Conservation (phyloP, 2,329 filamentous ascomycete genomes). For the Neofusicoccum cordaticola region DNA sequence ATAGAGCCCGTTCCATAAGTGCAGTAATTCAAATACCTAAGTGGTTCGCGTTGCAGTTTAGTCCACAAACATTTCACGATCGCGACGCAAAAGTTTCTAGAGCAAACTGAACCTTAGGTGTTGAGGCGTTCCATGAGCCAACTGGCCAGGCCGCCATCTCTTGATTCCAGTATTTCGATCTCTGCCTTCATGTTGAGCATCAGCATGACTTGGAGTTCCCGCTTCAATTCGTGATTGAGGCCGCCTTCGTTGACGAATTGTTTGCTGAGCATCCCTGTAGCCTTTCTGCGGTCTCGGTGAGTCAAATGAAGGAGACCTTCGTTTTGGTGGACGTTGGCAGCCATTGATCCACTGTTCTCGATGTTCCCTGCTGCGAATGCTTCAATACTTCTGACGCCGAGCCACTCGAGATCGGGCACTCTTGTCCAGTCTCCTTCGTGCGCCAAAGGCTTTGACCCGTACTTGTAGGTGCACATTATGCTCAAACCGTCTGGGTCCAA, state of each 20-base stretch:
- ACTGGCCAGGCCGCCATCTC: constrained; percentile 28
- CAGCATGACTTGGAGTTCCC: constrained; percentile 70
- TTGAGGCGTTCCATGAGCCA: constrained; percentile 22
- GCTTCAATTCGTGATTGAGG: constrained; percentile 42
- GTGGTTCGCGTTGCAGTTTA: neutral
- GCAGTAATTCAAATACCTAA: neutral
- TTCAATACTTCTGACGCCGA: constrained; percentile 54
- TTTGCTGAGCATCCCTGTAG: constrained; percentile 48
- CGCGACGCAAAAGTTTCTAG: neutral
- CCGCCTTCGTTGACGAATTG: constrained; percentile 34
- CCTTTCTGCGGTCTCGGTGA: constrained; percentile 57
- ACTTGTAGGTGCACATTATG: constrained; percentile 71
- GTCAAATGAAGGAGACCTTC: constrained; percentile 53
- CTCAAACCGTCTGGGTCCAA: constrained; percentile 73
- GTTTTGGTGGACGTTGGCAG: constrained; percentile 25
- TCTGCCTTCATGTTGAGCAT: constrained; percentile 73
- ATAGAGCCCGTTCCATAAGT: neutral
- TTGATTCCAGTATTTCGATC: constrained; percentile 65
- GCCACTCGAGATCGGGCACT: constrained; percentile 58
- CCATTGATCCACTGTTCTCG: neutral
- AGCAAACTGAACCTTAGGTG: neutral
- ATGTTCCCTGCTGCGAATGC: constrained; percentile 19
- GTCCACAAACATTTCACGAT: neutral
- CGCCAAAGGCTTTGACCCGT: constrained; percentile 61
- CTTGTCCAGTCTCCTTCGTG: constrained; percentile 56